These are phyloP conservation scores for Amylocarpus encephaloides DNA, from an alignment of 2,329 filamentous ascomycete genomes.

Conservation along the genomic window DNA sequence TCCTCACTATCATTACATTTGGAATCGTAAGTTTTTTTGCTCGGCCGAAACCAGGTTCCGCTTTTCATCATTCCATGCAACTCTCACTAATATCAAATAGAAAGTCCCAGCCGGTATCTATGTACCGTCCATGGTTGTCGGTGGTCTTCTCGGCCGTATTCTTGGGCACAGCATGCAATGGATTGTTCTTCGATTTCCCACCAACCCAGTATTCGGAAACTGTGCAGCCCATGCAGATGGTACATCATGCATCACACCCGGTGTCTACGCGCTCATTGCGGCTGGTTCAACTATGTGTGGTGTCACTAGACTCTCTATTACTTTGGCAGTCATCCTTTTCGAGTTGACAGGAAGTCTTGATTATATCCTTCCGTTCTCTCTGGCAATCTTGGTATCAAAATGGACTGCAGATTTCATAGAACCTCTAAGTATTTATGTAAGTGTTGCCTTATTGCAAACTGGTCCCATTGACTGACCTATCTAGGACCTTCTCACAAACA, in stretches of 20 bases:
- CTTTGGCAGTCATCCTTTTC: constrained; percentile 89
- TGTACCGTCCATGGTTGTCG: constrained; percentile 97
- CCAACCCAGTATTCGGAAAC: constrained; percentile 65
- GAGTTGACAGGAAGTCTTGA: constrained; percentile 92
- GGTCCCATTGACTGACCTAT: constrained; percentile 16
- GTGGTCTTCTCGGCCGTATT: constrained; percentile 82
- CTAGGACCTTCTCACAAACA: constrained; percentile 83
- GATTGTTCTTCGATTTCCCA: constrained; percentile 65
- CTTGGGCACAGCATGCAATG: constrained; percentile 83
- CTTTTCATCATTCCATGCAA: neutral
- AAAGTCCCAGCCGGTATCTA: constrained; percentile 97
- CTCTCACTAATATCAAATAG: constrained; percentile 30
- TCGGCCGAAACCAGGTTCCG: neutral
- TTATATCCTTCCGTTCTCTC: constrained; percentile 89
- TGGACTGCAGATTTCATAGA: constrained; percentile 97
- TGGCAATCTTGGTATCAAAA: constrained; percentile 90
- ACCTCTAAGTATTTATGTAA: constrained; percentile 83
- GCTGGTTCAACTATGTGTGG: constrained; percentile 98
- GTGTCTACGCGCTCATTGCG: constrained; percentile 92
- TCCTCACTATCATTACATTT: constrained; percentile 85
- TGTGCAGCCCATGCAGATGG: constrained; percentile 63
- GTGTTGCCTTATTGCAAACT: constrained; percentile 26
- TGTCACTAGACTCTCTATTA: constrained; percentile 88
- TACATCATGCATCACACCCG: constrained; percentile 84
- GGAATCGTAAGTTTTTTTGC: constrained; percentile 57